phyloP scores from a whole-genome alignment of 2,329 filamentous ascomycete species.

The Pseudodiploospora longispora region DNA sequence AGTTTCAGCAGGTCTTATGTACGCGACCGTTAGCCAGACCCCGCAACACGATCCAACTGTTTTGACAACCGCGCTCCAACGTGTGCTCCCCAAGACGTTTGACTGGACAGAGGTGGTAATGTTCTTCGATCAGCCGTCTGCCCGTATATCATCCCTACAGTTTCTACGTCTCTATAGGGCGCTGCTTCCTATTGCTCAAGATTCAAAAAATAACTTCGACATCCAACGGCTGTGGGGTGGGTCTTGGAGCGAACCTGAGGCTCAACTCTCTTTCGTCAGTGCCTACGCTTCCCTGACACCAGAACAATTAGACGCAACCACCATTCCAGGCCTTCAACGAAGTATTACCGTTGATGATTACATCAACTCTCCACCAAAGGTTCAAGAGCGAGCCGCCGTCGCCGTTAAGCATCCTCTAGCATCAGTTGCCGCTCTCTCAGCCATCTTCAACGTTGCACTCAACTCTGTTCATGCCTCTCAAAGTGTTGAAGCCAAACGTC shows the following conservation, averaged over 20 bases:
- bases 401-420: slow-evolving; percentile 81
- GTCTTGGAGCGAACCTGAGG: slow-evolving; percentile 75
- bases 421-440: slow-evolving; percentile 73
- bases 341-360: slow-evolving; percentile 63
- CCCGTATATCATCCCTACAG: slow-evolving; percentile 69
- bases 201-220: slow-evolving; percentile 51
- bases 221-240: slow-evolving; percentile 89
- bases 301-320: slow-evolving; percentile 72
- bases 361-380: slow-evolving; percentile 37
- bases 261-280: slow-evolving; percentile 87
- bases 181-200: slow-evolving; percentile 61
- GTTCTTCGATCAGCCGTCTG: slow-evolving; percentile 70
- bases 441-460: slow-evolving; percentile 58
- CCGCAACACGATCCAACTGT: slow-evolving; percentile 43
- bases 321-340: slow-evolving; percentile 71
- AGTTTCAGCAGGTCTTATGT: slow-evolving; percentile 70
- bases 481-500: slow-evolving; percentile 53
- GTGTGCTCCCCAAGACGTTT: slow-evolving; percentile 57
- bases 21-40: slow-evolving; percentile 50
- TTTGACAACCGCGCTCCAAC: slow-evolving; percentile 54
- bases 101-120: slow-evolving; percentile 64
- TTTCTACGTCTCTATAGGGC: slow-evolving; percentile 77
- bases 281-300: slow-evolving; percentile 72
- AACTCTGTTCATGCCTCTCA: slow-evolving; percentile 54
- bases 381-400: slow-evolving; percentile 44